Evolutionary conservation across 2,329 filamentous ascomycete species (phyloP), one percentile per base, ranked within the genome.

Genomic region (Calonectria henricotiae): DNA sequence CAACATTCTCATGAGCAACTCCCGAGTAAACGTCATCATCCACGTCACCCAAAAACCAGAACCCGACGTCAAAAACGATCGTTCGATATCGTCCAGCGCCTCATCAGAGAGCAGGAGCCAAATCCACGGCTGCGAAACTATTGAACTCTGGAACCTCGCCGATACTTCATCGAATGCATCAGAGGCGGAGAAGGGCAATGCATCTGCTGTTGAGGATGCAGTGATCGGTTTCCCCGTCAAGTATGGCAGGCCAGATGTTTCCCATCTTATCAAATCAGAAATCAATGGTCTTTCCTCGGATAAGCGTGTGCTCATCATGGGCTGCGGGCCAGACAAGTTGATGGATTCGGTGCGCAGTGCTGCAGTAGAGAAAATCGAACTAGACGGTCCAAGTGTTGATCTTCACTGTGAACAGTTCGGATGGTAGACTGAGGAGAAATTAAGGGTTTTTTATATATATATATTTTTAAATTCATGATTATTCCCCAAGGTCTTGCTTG

Each of bases 371-470:
- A 81, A 78, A 65, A 86, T 88, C 55, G 79, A 76, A 25, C 62
- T 77, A 0, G 79, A 81, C 8, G 85, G 85, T 1, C 84, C 85
- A 2, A 82, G 82, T 30, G 77, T 88, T 4, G 85, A 86, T 72
- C 77, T 88, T 15, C 85, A 88, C 77, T 85, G 83, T 63, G 86
- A 88, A 77, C 79, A 84, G 49, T 87, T 87, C 76, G 84, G 81
- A 5, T 85, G 84, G 83, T 85, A 71, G 77, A 27, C 4, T 25
- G 9, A 3, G 20, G 23, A 12, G 17, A 37, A 12, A 11, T 30
- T 27, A 35, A 12, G 41, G 20, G 12, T 7, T 35, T 25, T 13
- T 17, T 30, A 17, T 25, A 12, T 25, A 7, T 37, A 39, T 5
- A 3, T 27, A 23, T 17, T 27, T 54, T 25, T 25, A n/a, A n/a